Base-by-base conservation (phyloP, 129 eudicot species). In the Pseudognaphalium luteoalbum region DNA sequence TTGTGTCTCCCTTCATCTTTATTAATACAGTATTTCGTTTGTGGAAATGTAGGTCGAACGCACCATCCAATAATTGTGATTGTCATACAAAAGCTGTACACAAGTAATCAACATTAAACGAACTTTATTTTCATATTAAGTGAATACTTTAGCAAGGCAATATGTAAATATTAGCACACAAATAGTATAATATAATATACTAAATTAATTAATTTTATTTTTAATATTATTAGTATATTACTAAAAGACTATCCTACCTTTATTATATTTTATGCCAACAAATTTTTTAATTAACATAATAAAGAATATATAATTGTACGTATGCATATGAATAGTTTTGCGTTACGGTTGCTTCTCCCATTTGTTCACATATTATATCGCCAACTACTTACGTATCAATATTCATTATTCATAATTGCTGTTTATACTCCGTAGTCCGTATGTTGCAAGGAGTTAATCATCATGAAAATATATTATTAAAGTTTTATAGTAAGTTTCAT, bases 51-150 rank as follows among this genome's bases (percentile, higher is more conserved):
- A 39, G 69, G 78, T 62, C 63, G 70, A 19, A 74, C 70, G 70
- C 57, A 74, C 78, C 44, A 74, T 28, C 34, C 69, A 74, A 41
- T 74, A 74, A 61, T 74, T 74, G 61, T 6, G 6, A 35, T 4
- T 25, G 28, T 32, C 41, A 35, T 4, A 28, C 47, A 61, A 10
- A 42, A 59, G 39, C 6, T 60, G 70, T 61, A 1, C 25, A 69
- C 16, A 59, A 8, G n/a, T 25, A 74, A 61, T 41, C 60, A 21
- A 57, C 7, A 34, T 34, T 34, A 34, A 34, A 34, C 6, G 37
- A 34, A 57, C 54, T 35, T 7, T 11, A 33, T 58, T 32, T 33
- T 41, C 30, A 68, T 7, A 11, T 4, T 44, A 37, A 11, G 1
- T 29, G 20, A 32, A 6, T 29, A 12, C 6, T 47, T 51, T 30